Evolutionary conservation across 257 asterid genomes (phyloP).

Genomic region (Salvia splendens): DNA sequence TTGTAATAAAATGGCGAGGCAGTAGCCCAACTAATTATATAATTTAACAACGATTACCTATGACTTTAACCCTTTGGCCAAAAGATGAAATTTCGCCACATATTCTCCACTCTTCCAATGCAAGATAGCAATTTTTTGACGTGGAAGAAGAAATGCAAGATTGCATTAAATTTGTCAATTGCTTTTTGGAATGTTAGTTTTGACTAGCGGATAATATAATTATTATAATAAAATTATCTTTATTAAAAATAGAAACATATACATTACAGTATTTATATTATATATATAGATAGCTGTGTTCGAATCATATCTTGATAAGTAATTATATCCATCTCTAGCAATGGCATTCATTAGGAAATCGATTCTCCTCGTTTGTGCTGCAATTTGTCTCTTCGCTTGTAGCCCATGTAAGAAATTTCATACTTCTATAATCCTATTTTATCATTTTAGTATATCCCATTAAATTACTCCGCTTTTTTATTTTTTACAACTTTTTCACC

Average conservation of each 20-base stretch:
- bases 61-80: slow-evolving; percentile 19
- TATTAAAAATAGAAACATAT: too few relatives aligned
- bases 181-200: slow-evolving; percentile 19
- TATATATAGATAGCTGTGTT: slow-evolving; percentile 14
- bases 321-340: background rate
- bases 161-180: too few relatives aligned
- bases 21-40: slow-evolving; percentile 28
- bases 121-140: slow-evolving; percentile 8
- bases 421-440: too few relatives aligned
- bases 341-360: slow-evolving; percentile 38
- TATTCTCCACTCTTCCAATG: slow-evolving; percentile 8
- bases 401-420: too few relatives aligned
- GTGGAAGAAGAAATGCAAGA: too few relatives aligned
- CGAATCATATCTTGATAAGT: background rate
- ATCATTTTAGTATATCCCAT: too few relatives aligned
- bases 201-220: slow-evolving; percentile 2
- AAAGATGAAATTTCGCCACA: slow-evolving; percentile 12
- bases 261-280: too few relatives aligned
- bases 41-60: slow-evolving; percentile 22
- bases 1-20: slow-evolving; percentile 5
- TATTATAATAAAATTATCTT: background rate
- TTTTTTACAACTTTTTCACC: background rate
- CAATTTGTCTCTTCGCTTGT: slow-evolving; percentile 32
- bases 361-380: slow-evolving; percentile 31
- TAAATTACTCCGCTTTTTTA: too few relatives aligned